Conservation (phyloP, 2,329 filamentous ascomycete genomes). For the Ophiocordyceps sinensis region DNA sequence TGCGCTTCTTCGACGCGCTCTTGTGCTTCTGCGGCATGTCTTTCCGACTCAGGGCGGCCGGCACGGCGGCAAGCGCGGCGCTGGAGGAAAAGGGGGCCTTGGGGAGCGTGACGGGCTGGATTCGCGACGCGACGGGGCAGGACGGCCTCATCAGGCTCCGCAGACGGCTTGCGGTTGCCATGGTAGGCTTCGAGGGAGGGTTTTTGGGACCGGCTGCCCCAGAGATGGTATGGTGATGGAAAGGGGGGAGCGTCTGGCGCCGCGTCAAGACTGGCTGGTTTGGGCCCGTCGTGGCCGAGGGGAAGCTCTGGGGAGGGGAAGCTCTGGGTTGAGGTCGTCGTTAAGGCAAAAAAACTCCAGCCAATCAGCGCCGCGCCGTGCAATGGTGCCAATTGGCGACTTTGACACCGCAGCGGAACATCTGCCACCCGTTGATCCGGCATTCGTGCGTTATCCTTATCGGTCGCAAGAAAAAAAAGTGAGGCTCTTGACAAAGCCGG, state of each 20-base stretch:
- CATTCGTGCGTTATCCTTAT: background rate
- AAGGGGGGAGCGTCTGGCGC: background rate
- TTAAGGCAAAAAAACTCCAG: slow-evolving; percentile 2
- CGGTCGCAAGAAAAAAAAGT: slow-evolving; percentile 1
- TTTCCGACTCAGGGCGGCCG: slow-evolving; percentile 18
- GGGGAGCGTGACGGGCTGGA: slow-evolving; percentile 16
- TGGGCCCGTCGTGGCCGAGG: background rate
- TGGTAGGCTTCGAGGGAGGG: slow-evolving; percentile 6
- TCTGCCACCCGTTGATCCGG: slow-evolving; percentile 14
- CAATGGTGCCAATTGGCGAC: background rate
- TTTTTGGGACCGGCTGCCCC: background rate
- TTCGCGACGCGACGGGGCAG: slow-evolving; percentile 16
- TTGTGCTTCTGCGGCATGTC: slow-evolving; percentile 24
- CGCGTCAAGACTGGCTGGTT: background rate
- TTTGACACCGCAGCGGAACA: slow-evolving; percentile 9
- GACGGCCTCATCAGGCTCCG: slow-evolving; percentile 26
- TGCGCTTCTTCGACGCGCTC: slow-evolving; percentile 42
- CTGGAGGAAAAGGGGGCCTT: slow-evolving; percentile 26
- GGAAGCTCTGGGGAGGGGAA: background rate
- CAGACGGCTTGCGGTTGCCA: slow-evolving; percentile 26
- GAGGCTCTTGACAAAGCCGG: background rate
- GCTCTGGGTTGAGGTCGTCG: background rate
- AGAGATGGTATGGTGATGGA: background rate
- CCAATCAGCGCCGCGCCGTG: slow-evolving; percentile 2
- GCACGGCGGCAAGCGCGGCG: slow-evolving; percentile 13